Conservation (phyloP, 177 flowering plant species). For the Vitis hybrid region DNA sequence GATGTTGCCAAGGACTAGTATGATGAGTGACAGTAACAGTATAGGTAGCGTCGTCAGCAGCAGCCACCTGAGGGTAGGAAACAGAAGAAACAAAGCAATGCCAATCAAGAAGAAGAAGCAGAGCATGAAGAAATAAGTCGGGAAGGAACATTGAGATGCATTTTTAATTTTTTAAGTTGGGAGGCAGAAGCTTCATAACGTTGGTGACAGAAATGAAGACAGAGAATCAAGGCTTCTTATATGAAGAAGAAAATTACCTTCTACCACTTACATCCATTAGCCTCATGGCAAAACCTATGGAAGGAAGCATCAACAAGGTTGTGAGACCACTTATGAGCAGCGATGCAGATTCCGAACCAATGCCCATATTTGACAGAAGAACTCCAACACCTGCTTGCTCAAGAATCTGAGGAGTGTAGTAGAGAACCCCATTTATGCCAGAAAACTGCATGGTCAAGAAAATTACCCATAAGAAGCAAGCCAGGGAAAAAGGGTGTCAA, state of each 20-base stretch:
- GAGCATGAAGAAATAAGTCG: too few species aligned
- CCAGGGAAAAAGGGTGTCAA: background rate
- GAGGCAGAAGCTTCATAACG: too few species aligned
- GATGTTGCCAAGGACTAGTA: conserved; percentile 28
- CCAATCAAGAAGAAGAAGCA: too few species aligned
- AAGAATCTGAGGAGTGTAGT: conserved; percentile 49
- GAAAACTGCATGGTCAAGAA: conserved; percentile 33
- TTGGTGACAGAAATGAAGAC: too few species aligned
- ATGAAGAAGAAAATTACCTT: conserved; percentile 22
- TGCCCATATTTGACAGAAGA: conserved; percentile 36
- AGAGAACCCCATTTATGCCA: conserved; percentile 47
- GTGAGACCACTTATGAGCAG: conserved; percentile 39
- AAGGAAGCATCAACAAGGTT: conserved; percentile 42
- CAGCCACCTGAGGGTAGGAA: conserved; percentile 24
- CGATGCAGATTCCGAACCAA: conserved; percentile 40
- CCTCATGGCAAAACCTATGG: conserved; percentile 36
- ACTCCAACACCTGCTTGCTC: conserved; percentile 44
- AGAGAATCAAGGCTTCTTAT: background rate
- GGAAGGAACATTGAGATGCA: too few species aligned
- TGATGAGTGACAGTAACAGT: conserved; percentile 23
- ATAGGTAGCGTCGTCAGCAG: conserved; percentile 38
- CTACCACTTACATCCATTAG: conserved; percentile 44
- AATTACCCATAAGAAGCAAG: background rate
- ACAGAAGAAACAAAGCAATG: too few species aligned
- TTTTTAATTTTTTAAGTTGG: too few species aligned